Base-by-base conservation (phyloP, 495 filamentous ascomycete genomes). In the Neurospora sp. region DNA sequence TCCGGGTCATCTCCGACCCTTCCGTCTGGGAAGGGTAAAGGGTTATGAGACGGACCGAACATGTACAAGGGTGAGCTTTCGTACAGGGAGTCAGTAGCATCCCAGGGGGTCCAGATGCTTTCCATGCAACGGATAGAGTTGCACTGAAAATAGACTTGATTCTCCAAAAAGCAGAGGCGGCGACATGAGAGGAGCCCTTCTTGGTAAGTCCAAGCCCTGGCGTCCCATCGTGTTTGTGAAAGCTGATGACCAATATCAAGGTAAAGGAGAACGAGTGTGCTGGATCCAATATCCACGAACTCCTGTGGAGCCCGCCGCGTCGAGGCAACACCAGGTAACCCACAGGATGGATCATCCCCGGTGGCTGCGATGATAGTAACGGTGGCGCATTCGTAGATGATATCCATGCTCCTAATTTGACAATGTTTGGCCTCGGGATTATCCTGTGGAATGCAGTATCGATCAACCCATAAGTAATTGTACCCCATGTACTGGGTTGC, bases 291-390 rank as follows among this genome's bases (percentile, higher is more conserved):
- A n/a, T 20, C 3, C 2, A 45, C 16, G 1, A n/a, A n/a, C 3
- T 45, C 7, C 40, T 70, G 74, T 44, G 27, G 71, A 45, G 41
- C 16, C 27, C 70, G 42, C 6, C 39, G 38, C 27, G n/a, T 70
- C 20, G 9, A n/a, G n/a, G 38, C 39, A 45, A 81, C 77, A 0
- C 79, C 81, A 0, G 81, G 79, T 3, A 81, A 75, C 9, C 81
- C 80, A 38, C 73, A 72, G 17, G 17, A 37, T 10, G 74, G 44
- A 61, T 78, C 79, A 2, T 69, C 31, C 5, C 79, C 79, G 1
- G 73, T 71, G n/a, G 76, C 80, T 20, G 76, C 78, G 31, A 81
- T 70, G 17, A 82, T 77, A 5, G 80, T 81, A 4, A 79, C 35
- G 7, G 53, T 20, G 2, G 72, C 75, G 40, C 39, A 68, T 16